A percentile compares a stretch with the other conserved stretches of the same genome.
Conservation (phyloP, 2,329 filamentous ascomycete species). For the Scedosporium minutisporum region DNA sequence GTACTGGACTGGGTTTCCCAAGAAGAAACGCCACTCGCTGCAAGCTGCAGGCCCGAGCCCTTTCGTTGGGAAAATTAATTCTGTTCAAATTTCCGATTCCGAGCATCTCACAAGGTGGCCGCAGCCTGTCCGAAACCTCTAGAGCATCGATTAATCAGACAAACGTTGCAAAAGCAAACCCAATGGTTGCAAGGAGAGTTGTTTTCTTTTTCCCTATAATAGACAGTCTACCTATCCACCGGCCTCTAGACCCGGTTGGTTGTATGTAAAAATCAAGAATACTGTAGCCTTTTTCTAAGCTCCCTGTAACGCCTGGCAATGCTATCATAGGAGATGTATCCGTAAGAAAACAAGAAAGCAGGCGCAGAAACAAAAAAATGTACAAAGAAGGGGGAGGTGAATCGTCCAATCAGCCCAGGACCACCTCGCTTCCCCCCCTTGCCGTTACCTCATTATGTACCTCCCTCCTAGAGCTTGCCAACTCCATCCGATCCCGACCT, state of each 20-base stretch:
- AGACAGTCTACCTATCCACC: neutral
- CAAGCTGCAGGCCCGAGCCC: neutral
- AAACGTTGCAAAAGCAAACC: no score
- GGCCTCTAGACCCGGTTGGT: neutral
- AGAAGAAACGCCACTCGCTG: neutral
- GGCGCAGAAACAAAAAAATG: neutral
- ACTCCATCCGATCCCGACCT: conserved; percentile 13
- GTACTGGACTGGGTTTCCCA: neutral
- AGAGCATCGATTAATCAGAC: no score
- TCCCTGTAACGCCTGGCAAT: neutral
- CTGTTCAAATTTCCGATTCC: no score
- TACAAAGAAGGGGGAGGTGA: neutral
- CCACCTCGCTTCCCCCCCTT: no score
- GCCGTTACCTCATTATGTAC: neutral
- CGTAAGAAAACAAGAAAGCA: neutral
- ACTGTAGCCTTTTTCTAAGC: neutral
- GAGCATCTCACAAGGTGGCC: no score
- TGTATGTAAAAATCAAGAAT: neutral
- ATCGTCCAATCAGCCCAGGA: neutral
- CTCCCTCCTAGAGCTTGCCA: neutral
- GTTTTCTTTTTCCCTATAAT: neutral
- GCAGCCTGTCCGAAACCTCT: no score
- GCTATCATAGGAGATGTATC: neutral
- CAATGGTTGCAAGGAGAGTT: no score
- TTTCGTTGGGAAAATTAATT: no score